Base-by-base conservation (phyloP, 768 basidiomycete species). In the Suillus clintonianus region DNA sequence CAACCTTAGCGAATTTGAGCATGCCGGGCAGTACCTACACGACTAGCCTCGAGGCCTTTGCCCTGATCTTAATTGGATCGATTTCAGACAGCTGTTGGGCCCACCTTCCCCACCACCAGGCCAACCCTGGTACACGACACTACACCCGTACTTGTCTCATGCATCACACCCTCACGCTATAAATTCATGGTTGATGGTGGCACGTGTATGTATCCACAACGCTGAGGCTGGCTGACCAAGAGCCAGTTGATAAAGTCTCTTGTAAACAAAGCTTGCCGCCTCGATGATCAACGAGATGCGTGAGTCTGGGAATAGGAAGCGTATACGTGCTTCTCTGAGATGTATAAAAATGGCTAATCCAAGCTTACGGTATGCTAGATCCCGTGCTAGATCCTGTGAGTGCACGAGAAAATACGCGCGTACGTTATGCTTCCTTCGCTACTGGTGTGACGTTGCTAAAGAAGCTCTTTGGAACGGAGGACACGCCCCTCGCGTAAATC, bases 401-500 rank as follows among this genome's bases (percentile, higher is more conserved):
- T 41, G 55, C n/a, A 24, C 36, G 36, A 39, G 60, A 30, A 34
- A 47, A 63, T 24, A 61, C 36, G 30, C 22, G 24, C 36, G 67
- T 62, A 62, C 54, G 3, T 43, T 42, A 58, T 17, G 17, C 14
- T 64, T 64, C 65, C 47, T 67, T 68, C 42, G 58, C 53, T 39
- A 43, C 22, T 51, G 70, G 74, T 13, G 69, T 66, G 37, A 54
- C 32, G 37, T 65, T 60, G 51, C 50, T 66, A 48, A 86, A 75
- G 68, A 79, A 89, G 24, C 78, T 73, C 67, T 89, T 89, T 4
- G 89, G 86, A 43, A 98, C 86, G 2, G 86, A 80, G 0, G 95
- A 96, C 13, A 97, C 96, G n/a, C 90, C 91, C 3, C 96, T 88
- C 3, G 95, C 96, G 69, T 96, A 99, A 45, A 93, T 88, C 62